These are phyloP conservation scores for Arthroderma uncinatum DNA, from an alignment of 2,329 filamentous ascomycete genomes.

Conservation along the genomic window DNA sequence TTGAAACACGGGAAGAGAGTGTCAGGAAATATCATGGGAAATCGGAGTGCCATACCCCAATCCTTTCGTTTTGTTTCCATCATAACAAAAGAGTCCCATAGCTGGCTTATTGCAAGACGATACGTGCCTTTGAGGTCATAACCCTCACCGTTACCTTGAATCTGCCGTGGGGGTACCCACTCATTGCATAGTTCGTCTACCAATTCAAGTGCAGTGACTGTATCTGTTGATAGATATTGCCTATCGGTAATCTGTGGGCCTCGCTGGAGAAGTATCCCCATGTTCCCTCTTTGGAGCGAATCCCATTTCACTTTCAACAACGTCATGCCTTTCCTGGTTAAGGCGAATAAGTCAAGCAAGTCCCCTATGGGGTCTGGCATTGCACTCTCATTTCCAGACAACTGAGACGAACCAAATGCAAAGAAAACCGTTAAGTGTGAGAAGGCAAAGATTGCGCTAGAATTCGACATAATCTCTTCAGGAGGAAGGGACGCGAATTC, in stretches of 20 bases:
- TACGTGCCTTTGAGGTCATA: neutral
- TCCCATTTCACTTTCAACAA: conserved; percentile 9
- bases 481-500: conserved; percentile 8
- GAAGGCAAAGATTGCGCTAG: conserved; percentile 14
- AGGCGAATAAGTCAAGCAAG: conserved; percentile 11
- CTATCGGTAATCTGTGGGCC: conserved; percentile 13
- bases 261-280: conserved; percentile 13
- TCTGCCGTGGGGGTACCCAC: neutral
- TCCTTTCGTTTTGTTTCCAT: conserved; percentile 13
- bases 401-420: conserved; percentile 13
- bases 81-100: conserved; percentile 15
- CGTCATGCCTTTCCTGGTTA: conserved; percentile 12
- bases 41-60: conserved; percentile 14
- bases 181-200: conserved; percentile 11
- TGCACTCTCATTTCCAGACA: neutral
- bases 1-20: conserved; percentile 22
- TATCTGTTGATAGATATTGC: conserved; percentile 11
- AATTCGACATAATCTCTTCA: conserved; percentile 7
- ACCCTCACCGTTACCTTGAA: neutral
- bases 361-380: conserved; percentile 12
- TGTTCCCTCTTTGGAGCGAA: conserved; percentile 7
- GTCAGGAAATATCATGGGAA: conserved; percentile 15
- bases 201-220: conserved; percentile 9
- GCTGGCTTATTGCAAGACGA: conserved; percentile 9
- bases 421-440: conserved; percentile 14